phyloP scores from a whole-genome alignment of 2,329 filamentous ascomycete species.

The Monosporascus sp. region DNA sequence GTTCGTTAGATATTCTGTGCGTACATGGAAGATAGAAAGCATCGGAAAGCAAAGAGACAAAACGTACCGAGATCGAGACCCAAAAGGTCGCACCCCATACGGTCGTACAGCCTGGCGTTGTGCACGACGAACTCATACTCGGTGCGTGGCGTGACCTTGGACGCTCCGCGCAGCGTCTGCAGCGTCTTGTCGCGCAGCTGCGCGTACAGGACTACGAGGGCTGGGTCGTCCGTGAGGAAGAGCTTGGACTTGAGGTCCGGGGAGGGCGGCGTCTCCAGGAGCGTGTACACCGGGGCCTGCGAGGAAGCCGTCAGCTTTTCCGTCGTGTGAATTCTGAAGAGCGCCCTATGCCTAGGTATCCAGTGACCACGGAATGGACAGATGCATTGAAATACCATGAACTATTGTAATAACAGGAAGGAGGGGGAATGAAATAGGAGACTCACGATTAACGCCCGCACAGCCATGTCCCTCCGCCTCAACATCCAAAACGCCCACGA shows the following conservation, averaged over 20 bases:
- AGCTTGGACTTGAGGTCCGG: slow-evolving; percentile 69
- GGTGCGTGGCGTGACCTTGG: slow-evolving; percentile 68
- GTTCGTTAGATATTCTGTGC: neutral
- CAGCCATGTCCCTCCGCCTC: slow-evolving; percentile 73
- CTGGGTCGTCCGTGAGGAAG: slow-evolving; percentile 87
- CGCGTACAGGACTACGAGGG: slow-evolving; percentile 78
- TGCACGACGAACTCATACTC: slow-evolving; percentile 90
- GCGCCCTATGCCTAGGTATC: no score
- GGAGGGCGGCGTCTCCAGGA: slow-evolving; percentile 63
- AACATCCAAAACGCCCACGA: slow-evolving; percentile 97
- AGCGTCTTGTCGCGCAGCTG: slow-evolving; percentile 77
- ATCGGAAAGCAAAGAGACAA: slow-evolving; percentile 15
- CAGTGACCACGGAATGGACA: no score
- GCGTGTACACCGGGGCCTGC: slow-evolving; percentile 70
- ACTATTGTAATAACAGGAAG: neutral
- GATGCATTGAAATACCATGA: no score
- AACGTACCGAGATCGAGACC: slow-evolving; percentile 73
- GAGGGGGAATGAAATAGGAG: neutral
- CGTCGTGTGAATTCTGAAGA: neutral
- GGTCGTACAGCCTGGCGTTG: slow-evolving; percentile 76
- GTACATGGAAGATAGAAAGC: slow-evolving; percentile 1
- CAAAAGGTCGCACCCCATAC: slow-evolving; percentile 89
- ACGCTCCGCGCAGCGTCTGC: slow-evolving; percentile 79
- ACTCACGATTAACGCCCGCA: slow-evolving; percentile 73
- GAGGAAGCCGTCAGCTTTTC: no score